Evolutionary conservation across 129 eudicot genomes (phyloP), one percentile per base, ranked within the genome.

Genomic region (Silybum marianum): DNA sequence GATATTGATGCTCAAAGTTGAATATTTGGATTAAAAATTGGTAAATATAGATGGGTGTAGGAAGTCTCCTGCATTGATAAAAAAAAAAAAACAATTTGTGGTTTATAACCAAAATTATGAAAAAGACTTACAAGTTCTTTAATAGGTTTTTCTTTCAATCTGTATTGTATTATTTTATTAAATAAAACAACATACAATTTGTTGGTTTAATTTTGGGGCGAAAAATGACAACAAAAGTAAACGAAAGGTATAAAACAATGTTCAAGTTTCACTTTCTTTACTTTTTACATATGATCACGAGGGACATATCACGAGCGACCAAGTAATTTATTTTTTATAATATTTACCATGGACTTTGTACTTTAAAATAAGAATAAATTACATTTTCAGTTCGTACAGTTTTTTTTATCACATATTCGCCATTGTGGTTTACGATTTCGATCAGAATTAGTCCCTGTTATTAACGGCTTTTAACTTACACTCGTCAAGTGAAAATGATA

Each of bases 231-330:
- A 32, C 34, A 32, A 70, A 70, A 70, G 23, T 70, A 70, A 70
- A 69, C 44, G 44, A 26, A 69, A 70, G 46, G 46, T 6, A 70
- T 70, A 14, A 32, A 32, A 5, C 40, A 70, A 70, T 70, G 74
- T 16, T 70, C 74, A 70, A 13, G 21, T 32, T 30, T 30, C 69
- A 22, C 30, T 21, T 2, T 9, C 5, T 22, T 70, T 70, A 70
- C 42, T 70, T 70, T 70, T 70, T 70, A 70, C 74, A 30, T 70
- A 14, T 70, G 74, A 30, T 70, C 74, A 70, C 74, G 74, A 16
- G 74, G 25, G 23, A 30, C 34, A 32, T 24, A 70, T 70, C 74
- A 70, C 74, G 40, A 70, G 74, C 46, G 18, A 25, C 22, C 19
- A 70, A 30, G 46, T 32, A 70, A 25, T 16, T 70, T 12, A 1